Evolutionary conservation across 1,284 basidiomycete species (phyloP).

Genomic region (Ustilago lituana): DNA sequence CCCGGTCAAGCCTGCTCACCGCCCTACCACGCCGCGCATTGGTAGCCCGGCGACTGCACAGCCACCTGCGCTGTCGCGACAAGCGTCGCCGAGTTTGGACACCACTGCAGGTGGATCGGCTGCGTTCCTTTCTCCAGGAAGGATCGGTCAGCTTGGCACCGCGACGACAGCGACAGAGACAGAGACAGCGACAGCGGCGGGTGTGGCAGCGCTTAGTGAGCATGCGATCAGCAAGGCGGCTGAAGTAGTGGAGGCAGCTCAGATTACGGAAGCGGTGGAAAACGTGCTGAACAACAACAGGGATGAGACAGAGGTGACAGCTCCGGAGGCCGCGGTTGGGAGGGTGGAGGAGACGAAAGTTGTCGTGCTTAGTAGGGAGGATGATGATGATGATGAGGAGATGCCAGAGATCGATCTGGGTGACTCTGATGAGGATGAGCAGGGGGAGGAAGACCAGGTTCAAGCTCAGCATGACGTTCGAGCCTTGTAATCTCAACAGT

Average conservation of each 20-base stretch:
- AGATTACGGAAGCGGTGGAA: conserved; percentile 4
- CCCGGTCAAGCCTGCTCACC: conserved; percentile 37
- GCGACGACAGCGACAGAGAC: neutral
- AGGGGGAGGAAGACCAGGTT: neutral
- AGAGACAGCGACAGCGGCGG: neutral
- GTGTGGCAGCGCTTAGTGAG: neutral
- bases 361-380: conserved; percentile 6
- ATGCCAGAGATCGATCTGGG: conserved; percentile 52
- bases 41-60: conserved; percentile 28
- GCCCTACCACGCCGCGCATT: conserved; percentile 34
- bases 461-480: neutral
- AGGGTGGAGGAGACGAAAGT: neutral
- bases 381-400: conserved; percentile 50
- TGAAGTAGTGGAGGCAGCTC: conserved; percentile 8
- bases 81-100: conserved; percentile 23
- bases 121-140: conserved; percentile 9
- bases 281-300: neutral
- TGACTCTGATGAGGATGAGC: conserved; percentile 44
- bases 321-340: neutral
- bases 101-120: neutral
- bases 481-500: too few relatives aligned
- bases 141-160: neutral
- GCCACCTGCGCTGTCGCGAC: conserved; percentile 12
- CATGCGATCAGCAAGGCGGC: neutral
- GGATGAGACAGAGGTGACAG: too few relatives aligned